These are phyloP conservation scores for Trichomonas vaginalis DNA, from an alignment of 208 protist species.

Conservation along the genomic window DNA sequence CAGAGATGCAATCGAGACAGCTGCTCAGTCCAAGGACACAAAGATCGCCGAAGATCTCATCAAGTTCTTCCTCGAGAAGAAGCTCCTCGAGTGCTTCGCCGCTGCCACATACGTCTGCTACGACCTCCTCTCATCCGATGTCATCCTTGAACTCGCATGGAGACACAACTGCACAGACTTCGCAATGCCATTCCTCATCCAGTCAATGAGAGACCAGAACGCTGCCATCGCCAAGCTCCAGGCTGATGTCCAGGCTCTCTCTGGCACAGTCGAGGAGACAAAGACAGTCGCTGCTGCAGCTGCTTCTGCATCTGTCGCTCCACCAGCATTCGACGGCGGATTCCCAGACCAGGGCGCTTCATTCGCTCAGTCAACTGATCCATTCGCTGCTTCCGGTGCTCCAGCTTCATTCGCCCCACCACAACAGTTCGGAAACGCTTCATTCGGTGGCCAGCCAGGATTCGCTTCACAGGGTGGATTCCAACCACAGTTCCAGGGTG, in stretches of 20 bases:
- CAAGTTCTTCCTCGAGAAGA: constrained; percentile 83
- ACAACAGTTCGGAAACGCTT: neutral
- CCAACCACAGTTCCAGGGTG: neutral
- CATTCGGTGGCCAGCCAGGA: too few relatives aligned
- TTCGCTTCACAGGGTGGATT: neutral
- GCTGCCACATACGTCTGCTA: constrained; percentile 77
- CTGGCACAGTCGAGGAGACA: neutral
- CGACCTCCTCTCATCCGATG: constrained; percentile 58
- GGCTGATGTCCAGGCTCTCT: constrained; percentile 18
- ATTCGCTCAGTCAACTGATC: neutral
- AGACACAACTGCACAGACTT: constrained; percentile 80
- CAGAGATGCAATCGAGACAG: constrained; percentile 91
- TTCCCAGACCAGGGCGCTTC: neutral
- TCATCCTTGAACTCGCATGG: constrained; percentile 95
- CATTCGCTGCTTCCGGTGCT: neutral
- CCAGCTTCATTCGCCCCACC: neutral
- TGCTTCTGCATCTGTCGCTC: neutral
- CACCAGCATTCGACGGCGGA: neutral
- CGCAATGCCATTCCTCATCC: constrained; percentile 96
- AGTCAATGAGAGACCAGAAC: constrained; percentile 74
- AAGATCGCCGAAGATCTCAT: constrained; percentile 75
- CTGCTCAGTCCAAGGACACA: constrained; percentile 66
- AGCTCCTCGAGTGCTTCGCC: constrained; percentile 38
- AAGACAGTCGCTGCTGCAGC: neutral
- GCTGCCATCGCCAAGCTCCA: constrained; percentile 55